A percentile compares a stretch with the other conserved stretches of the same genome.
phyloP scores from a whole-genome alignment of 306 rosid species.

The Ammopiptanthus mongolicus region DNA sequence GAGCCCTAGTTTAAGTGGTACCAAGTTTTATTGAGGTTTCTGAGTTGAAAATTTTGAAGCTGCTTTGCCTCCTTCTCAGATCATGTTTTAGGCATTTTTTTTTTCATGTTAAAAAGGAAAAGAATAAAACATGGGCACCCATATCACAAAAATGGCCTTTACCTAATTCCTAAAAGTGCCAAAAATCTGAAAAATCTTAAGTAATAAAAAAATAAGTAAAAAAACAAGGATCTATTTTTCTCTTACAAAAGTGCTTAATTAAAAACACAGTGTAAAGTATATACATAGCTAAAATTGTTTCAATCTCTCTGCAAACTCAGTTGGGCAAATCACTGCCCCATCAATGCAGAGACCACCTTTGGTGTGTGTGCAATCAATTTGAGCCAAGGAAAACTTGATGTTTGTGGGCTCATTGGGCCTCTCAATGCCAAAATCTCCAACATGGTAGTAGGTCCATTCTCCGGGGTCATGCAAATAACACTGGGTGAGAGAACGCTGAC shows the following conservation, averaged over 20 bases:
- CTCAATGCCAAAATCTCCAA: conserved; percentile 50
- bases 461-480: conserved; percentile 43
- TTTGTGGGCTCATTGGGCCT: conserved; percentile 28
- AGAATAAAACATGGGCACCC: too few species aligned
- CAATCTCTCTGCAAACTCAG: conserved; percentile 7
- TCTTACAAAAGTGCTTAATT: not conserved
- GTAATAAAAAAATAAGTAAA: not conserved
- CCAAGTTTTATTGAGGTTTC: too few species aligned
- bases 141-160: too few species aligned
- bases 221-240: not conserved
- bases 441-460: conserved; percentile 56
- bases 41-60: too few species aligned
- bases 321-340: conserved; percentile 54
- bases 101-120: too few species aligned
- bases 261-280: not conserved
- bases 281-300: conserved; percentile 11
- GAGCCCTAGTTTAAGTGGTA: too few species aligned
- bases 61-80: too few species aligned
- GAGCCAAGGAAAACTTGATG: conserved; percentile 70
- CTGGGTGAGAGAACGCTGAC: conserved; percentile 47
- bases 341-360: conserved; percentile 90
- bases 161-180: not conserved
- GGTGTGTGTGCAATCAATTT: conserved; percentile 87
- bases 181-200: not conserved
- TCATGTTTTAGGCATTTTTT: too few species aligned